Percentiles rank a stretch among this genome's conserved stretches.
Evolutionary conservation across 352 stramenopile species (phyloP).

Genomic region (Phytophthora cajani): DNA sequence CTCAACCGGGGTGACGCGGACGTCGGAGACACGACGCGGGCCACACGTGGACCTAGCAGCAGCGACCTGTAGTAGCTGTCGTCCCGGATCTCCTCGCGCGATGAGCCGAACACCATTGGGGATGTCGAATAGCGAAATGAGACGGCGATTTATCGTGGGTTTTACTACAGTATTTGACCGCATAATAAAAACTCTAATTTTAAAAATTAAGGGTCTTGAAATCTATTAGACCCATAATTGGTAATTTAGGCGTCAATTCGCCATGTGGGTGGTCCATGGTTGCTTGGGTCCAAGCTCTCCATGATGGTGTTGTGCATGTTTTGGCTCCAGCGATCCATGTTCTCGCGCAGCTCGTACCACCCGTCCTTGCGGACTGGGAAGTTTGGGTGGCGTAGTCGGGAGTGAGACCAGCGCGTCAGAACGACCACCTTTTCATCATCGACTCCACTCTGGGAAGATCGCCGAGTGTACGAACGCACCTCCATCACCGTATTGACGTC

Average conservation of each 20-base stretch:
- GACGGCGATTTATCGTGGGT: not conserved
- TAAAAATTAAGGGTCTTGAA: too few relatives aligned
- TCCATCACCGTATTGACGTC: slow-evolving; percentile 45
- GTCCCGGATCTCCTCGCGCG: slow-evolving; percentile 32
- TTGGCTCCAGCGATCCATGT: slow-evolving; percentile 51
- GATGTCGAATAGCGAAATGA: slow-evolving; percentile 16
- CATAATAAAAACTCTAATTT: too few relatives aligned
- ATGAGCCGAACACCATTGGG: slow-evolving; percentile 12
- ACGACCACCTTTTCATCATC: slow-evolving; percentile 46
- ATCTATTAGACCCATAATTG: too few relatives aligned
- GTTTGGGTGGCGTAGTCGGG: slow-evolving; percentile 34
- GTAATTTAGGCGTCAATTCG: too few relatives aligned
- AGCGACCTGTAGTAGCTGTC: slow-evolving; percentile 41
- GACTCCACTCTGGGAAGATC: not conserved
- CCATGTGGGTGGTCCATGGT: slow-evolving; percentile 14
- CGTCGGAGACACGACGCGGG: slow-evolving; percentile 1
- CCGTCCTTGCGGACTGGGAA: slow-evolving; percentile 33
- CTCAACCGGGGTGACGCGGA: not conserved
- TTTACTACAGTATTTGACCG: slow-evolving; percentile 2
- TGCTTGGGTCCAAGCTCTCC: slow-evolving; percentile 28
- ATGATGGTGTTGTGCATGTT: slow-evolving; percentile 50
- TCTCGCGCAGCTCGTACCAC: slow-evolving; percentile 46
- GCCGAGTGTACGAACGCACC: slow-evolving; percentile 20
- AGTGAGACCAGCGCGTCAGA: slow-evolving; percentile 48
- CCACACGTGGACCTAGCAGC: slow-evolving; percentile 24